Percentiles rank a stretch among this genome's conserved stretches.
phyloP scores from a whole-genome alignment of 352 stramenopile genomes.

The Thalassiosira sp. region DNA sequence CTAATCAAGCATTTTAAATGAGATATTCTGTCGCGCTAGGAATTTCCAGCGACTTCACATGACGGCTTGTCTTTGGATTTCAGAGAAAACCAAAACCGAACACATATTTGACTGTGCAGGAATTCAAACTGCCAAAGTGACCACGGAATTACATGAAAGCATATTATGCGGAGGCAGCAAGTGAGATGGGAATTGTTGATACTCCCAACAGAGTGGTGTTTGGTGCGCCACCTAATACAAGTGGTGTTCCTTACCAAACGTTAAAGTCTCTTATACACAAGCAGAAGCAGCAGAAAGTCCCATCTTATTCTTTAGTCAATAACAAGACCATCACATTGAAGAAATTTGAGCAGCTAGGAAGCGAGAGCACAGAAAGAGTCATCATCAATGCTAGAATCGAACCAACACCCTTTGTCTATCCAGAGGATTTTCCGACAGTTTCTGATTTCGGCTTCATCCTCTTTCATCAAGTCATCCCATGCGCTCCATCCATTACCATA shows the following conservation, averaged over 20 bases:
- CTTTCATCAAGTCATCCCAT: slow-evolving; percentile 68
- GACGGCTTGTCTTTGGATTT: too few relatives aligned
- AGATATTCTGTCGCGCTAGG: slow-evolving; percentile 73
- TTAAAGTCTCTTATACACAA: slow-evolving; percentile 2
- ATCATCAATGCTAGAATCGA: slow-evolving; percentile 21
- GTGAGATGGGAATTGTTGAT: slow-evolving; percentile 63
- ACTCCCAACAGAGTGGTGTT: slow-evolving; percentile 67
- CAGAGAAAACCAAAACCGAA: slow-evolving; percentile 41
- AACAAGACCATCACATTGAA: slow-evolving; percentile 22
- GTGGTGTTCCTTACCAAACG: slow-evolving; percentile 2
- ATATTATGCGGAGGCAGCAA: slow-evolving; percentile 71
- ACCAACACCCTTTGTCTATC: slow-evolving; percentile 22
- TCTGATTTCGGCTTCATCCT: slow-evolving; percentile 63
- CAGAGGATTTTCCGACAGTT: slow-evolving; percentile 39
- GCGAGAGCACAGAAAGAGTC: slow-evolving; percentile 19
- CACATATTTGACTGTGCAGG: slow-evolving; percentile 41
- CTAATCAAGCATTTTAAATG: slow-evolving; percentile 50
- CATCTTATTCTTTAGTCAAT: background rate
- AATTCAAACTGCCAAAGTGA: slow-evolving; percentile 38
- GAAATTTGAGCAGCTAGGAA: slow-evolving; percentile 35
- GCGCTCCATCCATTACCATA: slow-evolving; percentile 49
- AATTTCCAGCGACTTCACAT: slow-evolving; percentile 71
- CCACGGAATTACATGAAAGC: slow-evolving; percentile 34
- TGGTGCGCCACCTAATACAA: slow-evolving; percentile 39
- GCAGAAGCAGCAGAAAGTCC: background rate